These are phyloP conservation scores for Aspergillus affinis DNA, from an alignment of 495 filamentous ascomycete species.

Conservation along the genomic window DNA sequence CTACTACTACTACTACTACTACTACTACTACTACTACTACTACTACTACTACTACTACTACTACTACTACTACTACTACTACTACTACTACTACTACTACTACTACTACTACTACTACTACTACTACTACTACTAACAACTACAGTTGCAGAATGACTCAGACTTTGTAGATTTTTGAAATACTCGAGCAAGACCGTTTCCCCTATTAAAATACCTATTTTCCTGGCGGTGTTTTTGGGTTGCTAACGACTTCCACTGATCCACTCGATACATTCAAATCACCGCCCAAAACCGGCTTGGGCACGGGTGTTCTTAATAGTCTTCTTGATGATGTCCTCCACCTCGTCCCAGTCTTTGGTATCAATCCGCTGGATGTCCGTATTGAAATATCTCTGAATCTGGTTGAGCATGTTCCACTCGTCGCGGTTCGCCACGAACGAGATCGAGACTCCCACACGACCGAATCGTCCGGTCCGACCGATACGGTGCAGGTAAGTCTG, in stretches of 20 bases:
- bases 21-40: too few species aligned
- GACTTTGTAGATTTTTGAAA: too few species aligned
- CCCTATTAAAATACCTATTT: too few species aligned
- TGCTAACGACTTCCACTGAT: background rate
- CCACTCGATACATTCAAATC: slow-evolving; percentile 2
- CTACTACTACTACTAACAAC: too few species aligned
- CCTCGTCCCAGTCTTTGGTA: slow-evolving; percentile 78
- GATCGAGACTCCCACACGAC: slow-evolving; percentile 93
- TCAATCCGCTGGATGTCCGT: slow-evolving; percentile 58
- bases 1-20: too few species aligned
- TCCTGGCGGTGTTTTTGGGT: background rate
- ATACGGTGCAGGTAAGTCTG: slow-evolving; percentile 99
- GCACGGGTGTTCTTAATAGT: slow-evolving; percentile 80
- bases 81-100: too few species aligned
- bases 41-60: too few species aligned
- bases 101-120: too few species aligned
- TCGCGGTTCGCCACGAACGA: slow-evolving; percentile 80
- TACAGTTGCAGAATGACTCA: too few species aligned
- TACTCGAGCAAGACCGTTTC: too few species aligned
- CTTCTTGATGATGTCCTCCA: slow-evolving; percentile 77
- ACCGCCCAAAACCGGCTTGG: slow-evolving; percentile 50
- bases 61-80: too few species aligned
- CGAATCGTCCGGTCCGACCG: slow-evolving; percentile 94
- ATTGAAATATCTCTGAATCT: slow-evolving; percentile 73
- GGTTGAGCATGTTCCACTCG: slow-evolving; percentile 70